Evolutionary conservation across 169 alveolate species (phyloP).

Genomic region (Babesia bovis): DNA sequence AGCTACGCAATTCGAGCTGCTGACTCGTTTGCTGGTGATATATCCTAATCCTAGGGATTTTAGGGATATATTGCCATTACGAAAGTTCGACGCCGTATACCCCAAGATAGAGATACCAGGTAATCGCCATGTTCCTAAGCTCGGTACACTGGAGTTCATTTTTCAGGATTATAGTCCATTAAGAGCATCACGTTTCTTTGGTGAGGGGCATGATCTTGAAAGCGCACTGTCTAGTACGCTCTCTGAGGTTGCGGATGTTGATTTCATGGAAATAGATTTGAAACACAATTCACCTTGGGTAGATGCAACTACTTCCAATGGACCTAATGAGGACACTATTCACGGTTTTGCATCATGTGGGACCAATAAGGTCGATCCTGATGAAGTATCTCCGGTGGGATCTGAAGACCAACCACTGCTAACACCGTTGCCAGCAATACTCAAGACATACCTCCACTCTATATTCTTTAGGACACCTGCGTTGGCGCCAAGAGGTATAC

Average conservation of each 20-base stretch:
- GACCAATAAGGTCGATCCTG: neutral
- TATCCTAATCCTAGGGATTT: slow-evolving; percentile 68
- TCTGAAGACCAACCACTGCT: neutral
- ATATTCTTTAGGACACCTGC: slow-evolving; percentile 78
- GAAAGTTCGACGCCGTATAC: slow-evolving; percentile 54
- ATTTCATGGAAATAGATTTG: neutral
- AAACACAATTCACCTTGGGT: neutral
- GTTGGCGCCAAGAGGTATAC: slow-evolving; percentile 75
- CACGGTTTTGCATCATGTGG: too few species aligned
- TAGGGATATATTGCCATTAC: slow-evolving; percentile 40
- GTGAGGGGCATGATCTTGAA: slow-evolving; percentile 13
- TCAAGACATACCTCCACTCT: slow-evolving; percentile 72
- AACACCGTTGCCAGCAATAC: slow-evolving; percentile 61
- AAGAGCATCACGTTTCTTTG: slow-evolving; percentile 34
- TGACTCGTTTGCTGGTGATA: slow-evolving; percentile 70
- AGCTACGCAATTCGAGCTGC: slow-evolving; percentile 73
- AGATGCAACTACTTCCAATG: neutral
- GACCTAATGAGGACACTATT: neutral
- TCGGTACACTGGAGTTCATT: slow-evolving; percentile 22
- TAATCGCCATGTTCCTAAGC: neutral
- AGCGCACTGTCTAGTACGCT: neutral
- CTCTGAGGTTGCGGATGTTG: neutral
- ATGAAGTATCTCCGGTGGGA: neutral
- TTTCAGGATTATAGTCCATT: slow-evolving; percentile 26
- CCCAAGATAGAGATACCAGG: slow-evolving; percentile 27